Conservation (phyloP, 2,329 filamentous ascomycete genomes). For the Fusarium tjaetaba region DNA sequence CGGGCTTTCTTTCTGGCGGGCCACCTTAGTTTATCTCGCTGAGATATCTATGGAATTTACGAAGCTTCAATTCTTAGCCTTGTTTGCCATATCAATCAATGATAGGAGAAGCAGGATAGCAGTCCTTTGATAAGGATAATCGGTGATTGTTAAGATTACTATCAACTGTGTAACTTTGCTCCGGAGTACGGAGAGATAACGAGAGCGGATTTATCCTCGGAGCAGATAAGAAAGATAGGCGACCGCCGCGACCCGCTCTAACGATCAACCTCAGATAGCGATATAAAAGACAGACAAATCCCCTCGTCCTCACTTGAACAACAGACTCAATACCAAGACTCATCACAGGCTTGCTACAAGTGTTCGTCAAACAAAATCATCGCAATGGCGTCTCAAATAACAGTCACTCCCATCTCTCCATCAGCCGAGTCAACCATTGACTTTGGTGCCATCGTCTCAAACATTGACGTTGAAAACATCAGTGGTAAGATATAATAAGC, state of each 20-base stretch:
- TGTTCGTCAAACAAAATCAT: not conserved
- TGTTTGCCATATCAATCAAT: not conserved
- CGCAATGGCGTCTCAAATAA: slow-evolving; percentile 42
- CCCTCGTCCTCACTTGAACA: not conserved
- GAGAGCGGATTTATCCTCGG: not conserved
- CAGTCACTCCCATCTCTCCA: slow-evolving; percentile 51
- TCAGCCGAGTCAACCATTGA: slow-evolving; percentile 56
- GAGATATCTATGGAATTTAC: not conserved
- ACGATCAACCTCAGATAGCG: not conserved
- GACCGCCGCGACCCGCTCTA: slow-evolving; percentile 28
- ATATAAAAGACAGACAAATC: slow-evolving; percentile 14
- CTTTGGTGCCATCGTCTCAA: slow-evolving; percentile 69
- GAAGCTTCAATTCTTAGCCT: not conserved
- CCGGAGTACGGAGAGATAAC: not conserved
- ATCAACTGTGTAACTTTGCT: not conserved
- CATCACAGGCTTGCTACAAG: not conserved
- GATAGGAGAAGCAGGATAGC: not conserved
- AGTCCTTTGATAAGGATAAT: not conserved
- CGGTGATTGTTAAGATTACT: not conserved
- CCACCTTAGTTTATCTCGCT: not conserved
- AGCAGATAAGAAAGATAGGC: slow-evolving; percentile 28
- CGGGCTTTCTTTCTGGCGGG: not conserved
- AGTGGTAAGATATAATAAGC: slow-evolving; percentile 58
- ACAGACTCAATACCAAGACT: not conserved
- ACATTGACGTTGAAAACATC: slow-evolving; percentile 69